Percentiles rank a stretch among this genome's conserved stretches.
Conservation (phyloP, 2,329 filamentous ascomycete species). For the Penicillium palitans region DNA sequence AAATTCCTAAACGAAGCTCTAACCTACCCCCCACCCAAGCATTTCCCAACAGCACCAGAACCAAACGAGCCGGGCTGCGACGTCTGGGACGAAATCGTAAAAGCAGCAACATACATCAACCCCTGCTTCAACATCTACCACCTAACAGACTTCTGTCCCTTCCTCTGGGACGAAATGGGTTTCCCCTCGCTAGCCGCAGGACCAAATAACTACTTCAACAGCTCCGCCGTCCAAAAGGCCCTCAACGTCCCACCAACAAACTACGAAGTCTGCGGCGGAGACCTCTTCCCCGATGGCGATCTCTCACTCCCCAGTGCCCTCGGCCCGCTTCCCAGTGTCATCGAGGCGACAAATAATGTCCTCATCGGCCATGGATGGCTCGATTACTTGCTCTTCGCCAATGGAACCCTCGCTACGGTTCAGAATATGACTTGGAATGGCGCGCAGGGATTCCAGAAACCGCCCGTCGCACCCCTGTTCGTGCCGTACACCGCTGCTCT, state of each 20-base stretch:
- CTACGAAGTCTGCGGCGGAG: slow-evolving; percentile 45
- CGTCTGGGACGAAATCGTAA: slow-evolving; percentile 56
- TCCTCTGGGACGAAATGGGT: slow-evolving; percentile 66
- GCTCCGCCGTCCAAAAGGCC: slow-evolving; percentile 65
- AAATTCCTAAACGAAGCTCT: slow-evolving; percentile 49
- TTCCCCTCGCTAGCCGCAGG: slow-evolving; percentile 68
- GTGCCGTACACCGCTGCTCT: slow-evolving; percentile 60
- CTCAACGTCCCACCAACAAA: slow-evolving; percentile 57
- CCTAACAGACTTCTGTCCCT: slow-evolving; percentile 69
- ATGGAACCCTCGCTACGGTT: slow-evolving; percentile 69
- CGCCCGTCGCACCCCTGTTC: slow-evolving; percentile 64
- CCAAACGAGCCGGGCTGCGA: slow-evolving; percentile 53
- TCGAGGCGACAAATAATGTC: slow-evolving; percentile 71
- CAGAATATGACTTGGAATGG: slow-evolving; percentile 84
- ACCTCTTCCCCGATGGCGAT: slow-evolving; percentile 51
- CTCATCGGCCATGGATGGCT: slow-evolving; percentile 71
- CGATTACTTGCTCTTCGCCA: slow-evolving; percentile 67
- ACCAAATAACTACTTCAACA: slow-evolving; percentile 66
- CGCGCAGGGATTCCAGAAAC: slow-evolving; percentile 64
- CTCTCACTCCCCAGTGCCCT: slow-evolving; percentile 41
- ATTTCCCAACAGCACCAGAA: slow-evolving; percentile 54
- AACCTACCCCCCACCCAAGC: slow-evolving; percentile 66
- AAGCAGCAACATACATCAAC: slow-evolving; percentile 60
- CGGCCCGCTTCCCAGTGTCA: slow-evolving; percentile 62
- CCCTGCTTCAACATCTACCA: slow-evolving; percentile 79